Evolutionary conservation across 1,284 basidiomycete species (phyloP).

Genomic region (Leccinum huronense): DNA sequence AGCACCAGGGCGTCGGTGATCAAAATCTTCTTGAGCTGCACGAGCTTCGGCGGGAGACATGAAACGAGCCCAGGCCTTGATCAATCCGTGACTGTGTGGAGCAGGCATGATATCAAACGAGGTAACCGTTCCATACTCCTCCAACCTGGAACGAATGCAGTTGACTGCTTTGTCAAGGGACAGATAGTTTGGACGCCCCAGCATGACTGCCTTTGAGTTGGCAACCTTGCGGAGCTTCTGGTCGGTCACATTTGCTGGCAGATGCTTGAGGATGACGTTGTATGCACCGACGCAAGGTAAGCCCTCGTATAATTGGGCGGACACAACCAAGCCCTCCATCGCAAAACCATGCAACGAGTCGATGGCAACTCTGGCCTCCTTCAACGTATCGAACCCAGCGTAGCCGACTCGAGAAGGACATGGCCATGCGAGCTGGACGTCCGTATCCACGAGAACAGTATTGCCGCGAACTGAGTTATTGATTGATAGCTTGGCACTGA

Average conservation of each 20-base stretch:
- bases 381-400: constrained; percentile 52
- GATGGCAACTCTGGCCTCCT: constrained; percentile 50
- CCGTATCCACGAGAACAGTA: constrained; percentile 25
- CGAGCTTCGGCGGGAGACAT: constrained; percentile 48
- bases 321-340: constrained; percentile 41
- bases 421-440: constrained; percentile 52
- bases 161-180: constrained; percentile 40
- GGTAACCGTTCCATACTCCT: constrained; percentile 40
- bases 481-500: constrained; percentile 37
- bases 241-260: constrained; percentile 47
- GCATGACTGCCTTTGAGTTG: constrained; percentile 47
- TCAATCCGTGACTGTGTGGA: constrained; percentile 49
- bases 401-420: constrained; percentile 53
- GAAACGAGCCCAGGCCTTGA: constrained; percentile 56
- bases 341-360: constrained; percentile 36
- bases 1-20: constrained; percentile 43
- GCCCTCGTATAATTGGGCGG: constrained; percentile 50
- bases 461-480: constrained; percentile 28
- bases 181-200: constrained; percentile 50
- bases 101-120: constrained; percentile 48
- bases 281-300: constrained; percentile 53
- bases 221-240: constrained; percentile 47
- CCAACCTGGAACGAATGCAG: constrained; percentile 42
- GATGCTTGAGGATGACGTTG: constrained; percentile 54
- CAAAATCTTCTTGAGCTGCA: constrained; percentile 44